These are phyloP conservation scores for Colletotrichum sp. DNA, from an alignment of 2,329 filamentous ascomycete genomes.

Conservation along the genomic window DNA sequence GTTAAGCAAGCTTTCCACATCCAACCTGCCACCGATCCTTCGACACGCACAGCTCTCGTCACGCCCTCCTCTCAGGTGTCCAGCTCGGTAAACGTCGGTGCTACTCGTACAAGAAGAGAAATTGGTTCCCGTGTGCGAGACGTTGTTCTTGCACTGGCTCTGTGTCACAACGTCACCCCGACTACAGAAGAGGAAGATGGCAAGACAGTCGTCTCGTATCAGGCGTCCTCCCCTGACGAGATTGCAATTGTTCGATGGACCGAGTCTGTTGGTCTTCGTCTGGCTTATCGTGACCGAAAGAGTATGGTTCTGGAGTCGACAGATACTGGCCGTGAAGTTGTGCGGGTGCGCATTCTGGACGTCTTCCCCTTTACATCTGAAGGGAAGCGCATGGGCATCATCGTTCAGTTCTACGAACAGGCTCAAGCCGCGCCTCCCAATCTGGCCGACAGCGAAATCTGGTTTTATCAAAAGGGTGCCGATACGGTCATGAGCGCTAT, in stretches of 20 bases:
- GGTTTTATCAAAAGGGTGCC: constrained; percentile 98
- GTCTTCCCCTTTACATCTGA: constrained; percentile 98
- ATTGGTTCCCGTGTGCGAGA: constrained; percentile 94
- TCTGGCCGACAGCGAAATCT: constrained; percentile 76
- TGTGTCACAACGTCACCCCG: constrained; percentile 97
- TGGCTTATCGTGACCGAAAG: constrained; percentile 85
- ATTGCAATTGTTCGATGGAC: constrained; percentile 98
- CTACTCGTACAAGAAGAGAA: constrained; percentile 86
- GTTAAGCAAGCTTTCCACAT: constrained; percentile 81
- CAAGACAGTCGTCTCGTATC: constrained; percentile 80
- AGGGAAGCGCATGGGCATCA: constrained; percentile 97
- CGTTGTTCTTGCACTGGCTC: constrained; percentile 86
- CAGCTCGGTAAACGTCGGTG: constrained; percentile 62
- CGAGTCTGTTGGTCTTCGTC: constrained; percentile 84
- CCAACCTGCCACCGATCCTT: constrained; percentile 48
- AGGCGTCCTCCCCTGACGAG: constrained; percentile 96
- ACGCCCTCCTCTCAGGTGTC: constrained; percentile 78
- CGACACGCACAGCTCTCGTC: constrained; percentile 59
- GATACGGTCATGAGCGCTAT: constrained; percentile 98
- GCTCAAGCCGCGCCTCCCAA: constrained; percentile 51
- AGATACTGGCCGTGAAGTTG: constrained; percentile 73
- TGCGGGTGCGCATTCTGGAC: constrained; percentile 87
- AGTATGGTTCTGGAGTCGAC: constrained; percentile 83
- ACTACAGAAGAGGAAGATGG: constrained; percentile 85
- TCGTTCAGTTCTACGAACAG: constrained; percentile 81